Percentiles rank a stretch among this genome's conserved stretches.
Conservation (phyloP, 139 green algal genomes). For the Pseudopediastrum boryanum region DNA sequence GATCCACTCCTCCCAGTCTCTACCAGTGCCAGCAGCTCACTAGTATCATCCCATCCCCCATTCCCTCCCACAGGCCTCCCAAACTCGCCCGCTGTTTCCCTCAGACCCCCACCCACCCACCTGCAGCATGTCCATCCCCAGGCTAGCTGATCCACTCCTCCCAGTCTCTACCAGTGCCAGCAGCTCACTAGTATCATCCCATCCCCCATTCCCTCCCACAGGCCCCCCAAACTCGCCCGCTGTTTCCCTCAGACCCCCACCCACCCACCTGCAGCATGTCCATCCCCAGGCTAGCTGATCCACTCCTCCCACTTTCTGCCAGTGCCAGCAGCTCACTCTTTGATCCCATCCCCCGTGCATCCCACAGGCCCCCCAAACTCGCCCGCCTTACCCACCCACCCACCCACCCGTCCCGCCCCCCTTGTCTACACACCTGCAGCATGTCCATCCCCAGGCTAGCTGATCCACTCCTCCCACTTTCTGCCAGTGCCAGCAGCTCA, state of each 20-base stretch:
- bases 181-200: constrained; percentile 18
- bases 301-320: not conserved
- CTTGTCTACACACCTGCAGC: constrained; percentile 28
- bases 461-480: not conserved
- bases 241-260: too few relatives aligned
- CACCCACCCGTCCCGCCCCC: not conserved
- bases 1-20: too few relatives aligned
- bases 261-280: too few relatives aligned
- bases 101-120: too few relatives aligned
- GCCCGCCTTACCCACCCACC: constrained; percentile 15
- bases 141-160: not conserved
- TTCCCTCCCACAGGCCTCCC: too few relatives aligned
- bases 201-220: constrained; percentile 7
- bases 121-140: not conserved
- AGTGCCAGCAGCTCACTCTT: constrained; percentile 14
- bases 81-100: too few relatives aligned
- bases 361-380: not conserved
- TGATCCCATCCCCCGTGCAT: not conserved
- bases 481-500: constrained; percentile 41
- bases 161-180: constrained; percentile 1
- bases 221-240: too few relatives aligned
- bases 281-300: not conserved
- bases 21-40: too few relatives aligned
- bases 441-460: constrained; percentile 24
- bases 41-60: too few relatives aligned